Evolutionary conservation across 495 filamentous ascomycete species (phyloP), one percentile per base, ranked within the genome.

Genomic region (Articulospora tetracladia): DNA sequence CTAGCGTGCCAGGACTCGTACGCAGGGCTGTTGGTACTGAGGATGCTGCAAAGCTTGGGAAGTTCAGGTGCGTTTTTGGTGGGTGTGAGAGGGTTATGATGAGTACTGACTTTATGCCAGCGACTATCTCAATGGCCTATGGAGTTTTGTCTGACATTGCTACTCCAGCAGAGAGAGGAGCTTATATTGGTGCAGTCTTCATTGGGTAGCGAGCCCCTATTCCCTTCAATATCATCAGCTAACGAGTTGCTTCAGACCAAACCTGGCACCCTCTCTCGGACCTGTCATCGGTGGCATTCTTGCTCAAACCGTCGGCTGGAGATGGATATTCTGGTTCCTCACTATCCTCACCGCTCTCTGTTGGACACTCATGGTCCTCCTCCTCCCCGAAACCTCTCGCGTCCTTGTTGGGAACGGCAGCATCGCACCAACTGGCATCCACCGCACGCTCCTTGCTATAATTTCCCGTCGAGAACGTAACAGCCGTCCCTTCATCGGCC

Each of bases 291-390:
- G 90, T 69, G 90, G 90, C 34, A 89, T 84, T 69, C 72, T 93
- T 7, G 74, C 77, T 15, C 83, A 89, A 60, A 79, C 77, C 10
- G 72, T 74, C 0, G 86, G 85, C 57, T 95, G 90, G 90, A 74
- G 85, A 57, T 92, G 88, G 88, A 79, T 93, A 1, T 93, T 92
- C 77, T 92, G 89, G 87, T 76, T 92, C 60, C 87, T 89, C 48
- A 70, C 91, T 25, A 92, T 93, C 63, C 70, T 85, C 49, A 76
- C 83, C 53, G 90, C 84, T 80, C 59, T 83, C n/a, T 60, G 88
- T 54, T 86, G 92, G 68, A 28, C 58, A n/a, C 22, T 28, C 8
- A 84, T 83, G 15, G 86, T 92, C 70, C 88, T 87, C 26, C 85
- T 92, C 13, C 30, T 66, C 19, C 87, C 88, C 20, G 90, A 92